A percentile compares a stretch with the other conserved stretches of the same genome.
Evolutionary conservation across 495 filamentous ascomycete species (phyloP).

Genomic region (Penicillium bovifimosum): DNA sequence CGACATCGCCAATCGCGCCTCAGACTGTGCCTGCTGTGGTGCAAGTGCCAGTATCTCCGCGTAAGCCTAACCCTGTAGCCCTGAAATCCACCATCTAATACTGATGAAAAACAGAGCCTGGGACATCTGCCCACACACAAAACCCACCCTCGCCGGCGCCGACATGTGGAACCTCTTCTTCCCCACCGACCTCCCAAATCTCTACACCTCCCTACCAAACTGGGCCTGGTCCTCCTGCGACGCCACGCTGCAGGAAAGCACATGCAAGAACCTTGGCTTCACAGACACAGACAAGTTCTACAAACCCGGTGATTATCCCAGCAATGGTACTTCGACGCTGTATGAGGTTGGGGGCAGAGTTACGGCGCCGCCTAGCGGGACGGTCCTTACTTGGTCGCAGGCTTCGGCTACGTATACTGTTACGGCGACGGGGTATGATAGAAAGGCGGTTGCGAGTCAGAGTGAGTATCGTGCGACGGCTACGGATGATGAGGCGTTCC

Average conservation of each 20-base stretch:
- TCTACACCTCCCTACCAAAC: slow-evolving; percentile 21
- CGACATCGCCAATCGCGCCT: slow-evolving; percentile 16
- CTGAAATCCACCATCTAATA: neutral
- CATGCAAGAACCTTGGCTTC: slow-evolving; percentile 20
- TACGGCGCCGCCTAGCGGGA: slow-evolving; percentile 20
- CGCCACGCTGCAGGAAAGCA: slow-evolving; percentile 1
- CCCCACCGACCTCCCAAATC: slow-evolving; percentile 18
- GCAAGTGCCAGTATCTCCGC: slow-evolving; percentile 27
- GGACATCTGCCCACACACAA: slow-evolving; percentile 24
- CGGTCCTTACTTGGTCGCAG: slow-evolving; percentile 26
- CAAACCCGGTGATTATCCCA: slow-evolving; percentile 17
- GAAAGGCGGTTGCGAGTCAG: slow-evolving; percentile 19
- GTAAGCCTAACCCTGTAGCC: slow-evolving; percentile 7
- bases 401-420: slow-evolving; percentile 20
- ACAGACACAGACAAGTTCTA: slow-evolving; percentile 23
- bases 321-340: slow-evolving; percentile 20
- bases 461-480: slow-evolving; percentile 20
- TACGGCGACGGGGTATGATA: slow-evolving; percentile 22
- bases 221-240: slow-evolving; percentile 25
- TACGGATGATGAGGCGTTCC: slow-evolving; percentile 11
- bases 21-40: slow-evolving; percentile 26
- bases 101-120: slow-evolving; percentile 11
- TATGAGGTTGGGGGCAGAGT: slow-evolving; percentile 21
- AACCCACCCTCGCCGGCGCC: slow-evolving; percentile 24
- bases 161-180: slow-evolving; percentile 26